These are phyloP conservation scores for Sesbania bispinosa DNA, from an alignment of 306 rosid species.

Conservation along the genomic window DNA sequence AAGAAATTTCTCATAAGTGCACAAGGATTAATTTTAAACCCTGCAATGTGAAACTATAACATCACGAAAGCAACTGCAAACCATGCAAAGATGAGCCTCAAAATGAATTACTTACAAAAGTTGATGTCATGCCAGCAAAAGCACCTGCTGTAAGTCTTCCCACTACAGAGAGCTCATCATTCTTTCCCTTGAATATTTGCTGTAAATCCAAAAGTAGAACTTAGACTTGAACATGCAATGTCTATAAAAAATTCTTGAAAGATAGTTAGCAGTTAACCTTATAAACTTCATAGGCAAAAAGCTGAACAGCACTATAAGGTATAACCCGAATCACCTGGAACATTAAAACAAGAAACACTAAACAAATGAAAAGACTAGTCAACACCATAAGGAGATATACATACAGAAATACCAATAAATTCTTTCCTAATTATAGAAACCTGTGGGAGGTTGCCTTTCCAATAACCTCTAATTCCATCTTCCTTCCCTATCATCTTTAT, in stretches of 20 bases:
- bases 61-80: background rate
- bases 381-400: constrained; percentile 7
- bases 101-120: constrained; percentile 62
- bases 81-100: background rate
- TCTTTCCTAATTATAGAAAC: constrained; percentile 33
- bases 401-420: constrained; percentile 10
- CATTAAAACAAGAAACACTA: constrained; percentile 24
- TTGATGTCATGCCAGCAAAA: constrained; percentile 97
- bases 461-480: constrained; percentile 88
- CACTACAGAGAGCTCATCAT: constrained; percentile 72
- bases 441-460: constrained; percentile 99
- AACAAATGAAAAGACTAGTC: constrained; percentile 27
- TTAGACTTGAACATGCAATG: constrained; percentile 23
- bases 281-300: constrained; percentile 80
- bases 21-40: constrained; percentile 9
- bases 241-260: background rate
- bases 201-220: constrained; percentile 28
- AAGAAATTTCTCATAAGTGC: background rate
- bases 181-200: constrained; percentile 71
- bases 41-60: background rate
- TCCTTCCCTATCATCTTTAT: constrained; percentile 72
- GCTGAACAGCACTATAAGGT: constrained; percentile 96
- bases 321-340: constrained; percentile 85
- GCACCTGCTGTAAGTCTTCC: constrained; percentile 99
- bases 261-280: constrained; percentile 50